These are phyloP conservation scores for Hymenoscyphus occultus DNA, from an alignment of 2,329 filamentous ascomycete genomes.

Conservation along the genomic window DNA sequence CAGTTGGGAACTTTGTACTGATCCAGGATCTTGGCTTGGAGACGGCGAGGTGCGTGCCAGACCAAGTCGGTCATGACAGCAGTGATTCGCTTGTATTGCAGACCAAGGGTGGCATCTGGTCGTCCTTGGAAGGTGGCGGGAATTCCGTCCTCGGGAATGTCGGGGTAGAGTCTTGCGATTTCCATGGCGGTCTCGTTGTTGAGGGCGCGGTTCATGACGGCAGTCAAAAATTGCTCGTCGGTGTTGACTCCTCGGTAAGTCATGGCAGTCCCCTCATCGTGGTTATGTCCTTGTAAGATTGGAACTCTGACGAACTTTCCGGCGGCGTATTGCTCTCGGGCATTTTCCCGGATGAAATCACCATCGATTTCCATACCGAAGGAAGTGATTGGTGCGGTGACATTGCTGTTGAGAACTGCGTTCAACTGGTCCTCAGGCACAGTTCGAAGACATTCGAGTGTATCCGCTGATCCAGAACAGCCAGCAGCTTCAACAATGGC, in stretches of 20 bases:
- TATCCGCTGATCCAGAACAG: conserved; percentile 20
- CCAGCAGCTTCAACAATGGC: conserved; percentile 37
- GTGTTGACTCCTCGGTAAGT: neutral
- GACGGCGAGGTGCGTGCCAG: no score
- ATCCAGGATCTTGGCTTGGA: no score
- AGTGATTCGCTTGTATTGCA: no score
- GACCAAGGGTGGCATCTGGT: no score
- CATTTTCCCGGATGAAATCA: conserved; percentile 30
- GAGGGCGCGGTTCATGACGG: no score
- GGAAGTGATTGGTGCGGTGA: conserved; percentile 8
- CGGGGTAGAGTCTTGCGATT: no score
- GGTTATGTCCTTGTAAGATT: conserved; percentile 60
- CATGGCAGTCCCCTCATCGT: conserved; percentile 57
- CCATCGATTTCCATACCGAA: conserved; percentile 31
- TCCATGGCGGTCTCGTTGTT: no score
- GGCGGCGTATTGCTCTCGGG: conserved; percentile 47
- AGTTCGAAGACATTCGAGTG: conserved; percentile 30
- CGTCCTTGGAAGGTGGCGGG: no score
- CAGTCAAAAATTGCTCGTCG: neutral
- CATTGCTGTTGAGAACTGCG: conserved; percentile 35
- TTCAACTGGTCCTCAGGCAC: conserved; percentile 46
- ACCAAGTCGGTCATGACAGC: no score
- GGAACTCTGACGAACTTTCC: conserved; percentile 63
- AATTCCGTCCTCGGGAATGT: no score
- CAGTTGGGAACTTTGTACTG: no score